Evolutionary conservation across 352 stramenopile genomes (phyloP), one percentile per base, ranked within the genome.

Genomic region (Globisporangium ultimum): DNA sequence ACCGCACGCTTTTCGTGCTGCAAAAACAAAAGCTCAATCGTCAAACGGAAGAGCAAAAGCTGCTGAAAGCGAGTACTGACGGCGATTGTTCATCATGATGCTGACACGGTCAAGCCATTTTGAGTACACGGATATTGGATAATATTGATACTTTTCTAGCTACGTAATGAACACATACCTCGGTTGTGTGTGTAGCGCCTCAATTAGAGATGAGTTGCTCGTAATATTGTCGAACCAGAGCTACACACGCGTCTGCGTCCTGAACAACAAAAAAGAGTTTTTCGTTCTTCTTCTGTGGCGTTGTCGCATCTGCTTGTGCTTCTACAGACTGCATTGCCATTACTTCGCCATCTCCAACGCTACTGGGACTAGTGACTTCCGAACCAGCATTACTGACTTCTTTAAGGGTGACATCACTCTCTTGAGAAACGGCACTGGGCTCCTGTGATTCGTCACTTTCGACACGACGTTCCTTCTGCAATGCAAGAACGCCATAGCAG

Each of bases 1-100:
- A 70, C 0, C 58, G 56, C 17, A 83, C 77, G 34, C 61, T 88
- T 24, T 24, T 76, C 5, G 47, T 54, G 9, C 59, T 89, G 17
- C 80, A 89, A 51, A 48, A 42, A 2, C 50, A 53, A 2, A 64
- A 47, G 49, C 58, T 46, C 17, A 14, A 43, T 34, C 20, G 20
- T 18, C 34, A 28, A 21, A 42, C 7, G 36, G 13, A 47, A 56
- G 32, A 47, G 42, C 50, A 14, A n/a, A 14, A 21, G 42, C 6
- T 5, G 28, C 28, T 10, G 7, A 10, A 11, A 36, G 28, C 28
- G 28, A 36, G 28, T 36, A 36, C 28, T 36, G 28, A 36, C 28
- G 28, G 28, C 8, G 28, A 36, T 11, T 36, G 7, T 6, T 36
- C 28, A 6, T 36, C 28, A 36, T 36, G 28, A 36, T 36, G 28